Conservation (phyloP, 2,329 filamentous ascomycete species). For the Stachybotrys elegans region DNA sequence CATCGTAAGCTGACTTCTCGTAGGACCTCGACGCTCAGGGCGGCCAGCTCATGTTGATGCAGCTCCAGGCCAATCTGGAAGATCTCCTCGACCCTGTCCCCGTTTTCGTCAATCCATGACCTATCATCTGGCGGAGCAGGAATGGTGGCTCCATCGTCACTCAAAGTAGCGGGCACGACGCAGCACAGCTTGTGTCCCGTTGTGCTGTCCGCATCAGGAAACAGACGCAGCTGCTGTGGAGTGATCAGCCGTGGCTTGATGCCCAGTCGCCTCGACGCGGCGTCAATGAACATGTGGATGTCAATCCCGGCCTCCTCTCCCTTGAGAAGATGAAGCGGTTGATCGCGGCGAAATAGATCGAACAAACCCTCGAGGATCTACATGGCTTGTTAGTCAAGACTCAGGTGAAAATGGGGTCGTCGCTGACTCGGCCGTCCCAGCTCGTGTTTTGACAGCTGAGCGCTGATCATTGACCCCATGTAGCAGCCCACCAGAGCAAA, state of each 20-base stretch:
- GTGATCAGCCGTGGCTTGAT: constrained; percentile 26
- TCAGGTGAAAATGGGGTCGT: no score
- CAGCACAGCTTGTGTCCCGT: constrained; percentile 24
- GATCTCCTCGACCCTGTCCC: constrained; percentile 26
- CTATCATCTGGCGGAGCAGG: no score
- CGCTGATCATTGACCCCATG: no score
- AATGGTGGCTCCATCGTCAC: neutral
- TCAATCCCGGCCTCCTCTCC: constrained; percentile 31
- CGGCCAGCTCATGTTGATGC: constrained; percentile 30
- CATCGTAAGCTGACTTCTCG: constrained; percentile 30
- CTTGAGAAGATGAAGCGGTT: constrained; percentile 31
- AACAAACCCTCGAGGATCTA: constrained; percentile 27
- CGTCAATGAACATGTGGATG: constrained; percentile 31
- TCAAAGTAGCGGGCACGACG: constrained; percentile 8
- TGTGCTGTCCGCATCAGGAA: constrained; percentile 17
- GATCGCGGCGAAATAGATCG: constrained; percentile 20
- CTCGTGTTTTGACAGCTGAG: no score
- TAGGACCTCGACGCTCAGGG: constrained; percentile 23
- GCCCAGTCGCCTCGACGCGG: constrained; percentile 19
- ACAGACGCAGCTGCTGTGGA: constrained; percentile 26
- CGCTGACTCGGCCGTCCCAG: no score
- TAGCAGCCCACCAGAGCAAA: no score
- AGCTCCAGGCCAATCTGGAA: constrained; percentile 33
- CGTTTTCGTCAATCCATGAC: constrained; percentile 10
- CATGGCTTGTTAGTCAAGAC: no score